phyloP scores from a whole-genome alignment of 495 filamentous ascomycete genomes.

The Aspergillus nidulans region DNA sequence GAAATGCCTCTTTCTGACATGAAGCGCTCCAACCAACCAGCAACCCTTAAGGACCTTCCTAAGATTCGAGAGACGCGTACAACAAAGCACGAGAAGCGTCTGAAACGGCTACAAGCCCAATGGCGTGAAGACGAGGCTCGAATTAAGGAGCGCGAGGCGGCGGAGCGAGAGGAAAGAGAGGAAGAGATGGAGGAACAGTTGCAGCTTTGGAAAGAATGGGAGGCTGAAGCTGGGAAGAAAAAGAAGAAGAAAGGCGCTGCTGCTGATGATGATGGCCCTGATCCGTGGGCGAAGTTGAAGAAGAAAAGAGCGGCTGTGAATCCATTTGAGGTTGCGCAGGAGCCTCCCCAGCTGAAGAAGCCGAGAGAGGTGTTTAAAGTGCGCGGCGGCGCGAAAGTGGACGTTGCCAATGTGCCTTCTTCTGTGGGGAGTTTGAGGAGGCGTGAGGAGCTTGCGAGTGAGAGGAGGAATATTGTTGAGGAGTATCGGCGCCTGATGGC shows the following conservation, averaged over 20 bases:
- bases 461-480: constrained; percentile 73
- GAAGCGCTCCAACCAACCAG: constrained; percentile 34
- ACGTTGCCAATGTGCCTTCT: constrained; percentile 71
- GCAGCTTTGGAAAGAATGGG: constrained; percentile 47
- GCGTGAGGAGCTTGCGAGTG: constrained; percentile 74
- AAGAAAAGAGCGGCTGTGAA: constrained; percentile 38
- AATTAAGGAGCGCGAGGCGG: constrained; percentile 59
- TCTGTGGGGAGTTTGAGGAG: constrained; percentile 72
- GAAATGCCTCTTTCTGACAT: constrained; percentile 69
- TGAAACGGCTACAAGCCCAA: constrained; percentile 73
- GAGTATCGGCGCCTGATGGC: constrained; percentile 78
- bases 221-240: constrained; percentile 44
- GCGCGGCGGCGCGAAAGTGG: constrained; percentile 60
- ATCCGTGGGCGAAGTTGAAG: constrained; percentile 77
- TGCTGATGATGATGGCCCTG: constrained; percentile 51
- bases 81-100: constrained; percentile 77
- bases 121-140: constrained; percentile 75
- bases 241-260: constrained; percentile 50
- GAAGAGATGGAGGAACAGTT: constrained; percentile 46
- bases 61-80: constrained; percentile 53
- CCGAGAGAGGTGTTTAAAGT: constrained; percentile 69
- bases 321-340: constrained; percentile 75
- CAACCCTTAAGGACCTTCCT: constrained; percentile 20
- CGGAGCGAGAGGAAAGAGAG: constrained; percentile 57
- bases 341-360: constrained; percentile 70